These are phyloP conservation scores for Globisporangium megalacanthum DNA, from an alignment of 352 stramenopile species.

Conservation along the genomic window DNA sequence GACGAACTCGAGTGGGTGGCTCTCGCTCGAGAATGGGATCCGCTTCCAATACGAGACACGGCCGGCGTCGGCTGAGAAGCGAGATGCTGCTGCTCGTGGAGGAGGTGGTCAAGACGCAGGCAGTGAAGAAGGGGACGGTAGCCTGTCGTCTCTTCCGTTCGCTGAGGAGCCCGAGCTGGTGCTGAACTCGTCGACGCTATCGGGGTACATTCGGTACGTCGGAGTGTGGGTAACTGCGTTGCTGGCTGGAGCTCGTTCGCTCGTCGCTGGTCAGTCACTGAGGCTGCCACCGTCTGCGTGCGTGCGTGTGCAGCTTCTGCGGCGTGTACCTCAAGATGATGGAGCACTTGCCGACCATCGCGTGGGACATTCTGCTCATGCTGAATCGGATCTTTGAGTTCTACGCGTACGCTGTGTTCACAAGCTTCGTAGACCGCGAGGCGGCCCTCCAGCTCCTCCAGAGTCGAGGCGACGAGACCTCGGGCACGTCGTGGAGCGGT, in stretches of 20 bases:
- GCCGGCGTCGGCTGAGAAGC: slow-evolving; percentile 20
- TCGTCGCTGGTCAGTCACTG: neutral
- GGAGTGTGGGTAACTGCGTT: neutral
- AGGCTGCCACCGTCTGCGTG: neutral
- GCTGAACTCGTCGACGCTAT: slow-evolving; percentile 63
- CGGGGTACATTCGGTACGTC: slow-evolving; percentile 57
- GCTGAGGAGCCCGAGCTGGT: slow-evolving; percentile 48
- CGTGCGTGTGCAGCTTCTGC: slow-evolving; percentile 39
- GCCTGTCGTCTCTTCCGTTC: neutral
- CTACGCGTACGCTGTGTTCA: slow-evolving; percentile 72
- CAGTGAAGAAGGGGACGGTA: neutral
- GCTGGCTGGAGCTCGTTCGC: neutral
- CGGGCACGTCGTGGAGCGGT: slow-evolving; percentile 18
- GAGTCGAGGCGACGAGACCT: slow-evolving; percentile 9
- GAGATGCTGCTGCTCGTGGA: neutral
- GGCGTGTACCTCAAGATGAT: slow-evolving; percentile 88
- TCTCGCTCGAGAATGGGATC: slow-evolving; percentile 52
- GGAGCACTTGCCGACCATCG: slow-evolving; percentile 66
- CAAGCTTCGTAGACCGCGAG: slow-evolving; percentile 43
- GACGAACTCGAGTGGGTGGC: slow-evolving; percentile 45
- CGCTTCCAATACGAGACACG: slow-evolving; percentile 39
- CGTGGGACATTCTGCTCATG: slow-evolving; percentile 61
- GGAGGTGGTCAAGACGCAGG: slow-evolving; percentile 4
- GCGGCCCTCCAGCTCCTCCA: slow-evolving; percentile 49
- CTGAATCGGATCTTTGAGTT: slow-evolving; percentile 82